Conservation (phyloP, 257 asterid species). For the Primulina huaijiensis region DNA sequence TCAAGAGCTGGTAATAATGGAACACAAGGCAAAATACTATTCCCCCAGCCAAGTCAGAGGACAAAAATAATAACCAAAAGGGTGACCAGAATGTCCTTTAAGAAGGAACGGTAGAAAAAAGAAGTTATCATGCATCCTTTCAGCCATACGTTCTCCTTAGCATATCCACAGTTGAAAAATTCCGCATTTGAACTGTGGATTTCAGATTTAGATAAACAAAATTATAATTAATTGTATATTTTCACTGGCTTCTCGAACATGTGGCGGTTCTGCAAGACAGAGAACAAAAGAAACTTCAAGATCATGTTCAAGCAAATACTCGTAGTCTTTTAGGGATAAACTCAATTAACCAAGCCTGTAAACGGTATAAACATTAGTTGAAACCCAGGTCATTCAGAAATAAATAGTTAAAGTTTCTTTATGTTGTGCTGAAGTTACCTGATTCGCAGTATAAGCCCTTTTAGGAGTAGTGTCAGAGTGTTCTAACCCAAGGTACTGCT, state of each 20-base stretch:
- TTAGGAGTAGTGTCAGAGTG: constrained; percentile 86
- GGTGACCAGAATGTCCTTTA: constrained; percentile 17
- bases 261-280: constrained; percentile 78
- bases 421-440: constrained; percentile 38
- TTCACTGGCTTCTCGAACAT: constrained; percentile 85
- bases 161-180: constrained; percentile 16
- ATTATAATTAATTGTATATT: constrained; percentile 61
- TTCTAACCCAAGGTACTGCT: constrained; percentile 96
- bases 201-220: constrained; percentile 1
- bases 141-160: constrained; percentile 16
- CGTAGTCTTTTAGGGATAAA: neutral
- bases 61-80: constrained; percentile 5
- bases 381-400: neutral
- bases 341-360: neutral
- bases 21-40: constrained; percentile 2
- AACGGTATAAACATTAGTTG: neutral
- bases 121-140: constrained; percentile 4
- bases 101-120: constrained; percentile 1
- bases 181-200: constrained; percentile 11
- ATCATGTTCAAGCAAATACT: neutral
- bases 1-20: constrained; percentile 23
- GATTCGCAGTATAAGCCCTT: constrained; percentile 68
- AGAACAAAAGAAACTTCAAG: constrained; percentile 6
- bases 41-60: constrained; percentile 23
- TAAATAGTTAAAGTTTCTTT: neutral